Evolutionary conservation across 176 grass and related monocot species (phyloP), one percentile per base, ranked within the genome.

Genomic region (Oryza nivara): DNA sequence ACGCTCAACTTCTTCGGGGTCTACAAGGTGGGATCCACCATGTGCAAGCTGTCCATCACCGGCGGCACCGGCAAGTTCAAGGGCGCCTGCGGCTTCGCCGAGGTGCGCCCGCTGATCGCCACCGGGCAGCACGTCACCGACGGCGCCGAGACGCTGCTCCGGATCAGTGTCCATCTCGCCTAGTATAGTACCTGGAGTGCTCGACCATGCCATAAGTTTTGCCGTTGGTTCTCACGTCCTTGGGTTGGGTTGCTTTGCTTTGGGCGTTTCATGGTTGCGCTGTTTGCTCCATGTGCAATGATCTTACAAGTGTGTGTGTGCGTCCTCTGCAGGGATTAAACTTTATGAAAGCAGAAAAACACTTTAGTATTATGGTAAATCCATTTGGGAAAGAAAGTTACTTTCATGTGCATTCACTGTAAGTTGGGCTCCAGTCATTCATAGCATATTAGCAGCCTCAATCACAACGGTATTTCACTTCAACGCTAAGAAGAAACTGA

Each of bases 51-150:
- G 40, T 91, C 92, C 14, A 87, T 94, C 74, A 94, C 92, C 40
- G 86, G 89, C 20, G 89, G 92, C 68, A 94, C 81, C 34, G 89
- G 92, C 38, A 90, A 86, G 84, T 90, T 94, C 78, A 92, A 94
- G 68, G 84, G 89, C 32, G 84, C 89, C 12, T 86, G 84, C 11
- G 89, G 92, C 23, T 90, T 94, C 43, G 87, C 89, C 22, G 87
- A 92, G 80, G 81, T 92, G 45, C 74, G 92, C 14, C 68, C 89
- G 14, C 80, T 89, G n/a, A 91, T 94, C 63, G 86, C 89, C 15
- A 89, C 80, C 2, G 84, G 89, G 14, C 84, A 89, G 84, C 87
- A 89, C 75, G 81, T 87, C 49, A 80, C 81, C 3, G 84, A 92
- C 43, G 89, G 87, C 7, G 89, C 84, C 9, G 89, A 92, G 68